Base-by-base conservation (phyloP, 345 rosid species). In the Hypericum androsaemum region DNA sequence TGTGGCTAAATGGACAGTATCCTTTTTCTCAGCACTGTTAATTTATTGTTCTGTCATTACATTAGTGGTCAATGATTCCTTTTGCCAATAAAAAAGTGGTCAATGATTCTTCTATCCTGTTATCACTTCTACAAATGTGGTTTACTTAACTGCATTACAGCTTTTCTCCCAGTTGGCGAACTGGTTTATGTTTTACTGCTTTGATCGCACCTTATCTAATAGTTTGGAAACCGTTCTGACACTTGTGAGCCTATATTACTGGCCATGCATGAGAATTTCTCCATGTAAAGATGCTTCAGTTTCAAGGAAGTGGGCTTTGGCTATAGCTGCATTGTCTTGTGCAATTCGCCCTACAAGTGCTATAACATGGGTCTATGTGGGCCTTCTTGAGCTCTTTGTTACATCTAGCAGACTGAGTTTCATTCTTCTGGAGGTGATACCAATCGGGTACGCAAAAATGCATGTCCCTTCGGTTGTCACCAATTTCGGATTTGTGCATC, bases 341-440 rank as follows among this genome's bases (percentile, higher is more conserved):
- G 90, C 88, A 49, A 59, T 88, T 58, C 76, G 98, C 67, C 98
- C 95, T 45, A 92, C 97, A 58, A 81, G 88, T 73, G 90, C 88
- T 53, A 64, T 88, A 63, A 83, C 65, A 63, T 92, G 98, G 98
- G 58, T 81, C 28, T 92, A 83, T 59, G 77, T 88, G 70, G 98
- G 95, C 61, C 66, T 73, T 52, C 83, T 88, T 48, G 95, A 92
- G 80, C 68, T 92, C 42, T 52, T 64, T 68, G 15, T 66, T 50
- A 62, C 86, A 5, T 58, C n/a, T 38, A 73, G 76, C 58, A 76
- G 78, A 52, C 40, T 78, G 65, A 78, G 67, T 70, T 88, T 85
- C 74, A 54, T 88, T 55, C 35, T 69, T 54, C 60, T 74, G 51
- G 95, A 88, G 74, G 79, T 68, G 71, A 48, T 77, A 49, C 94